Evolutionary conservation across 371 early-diverging fungal species (phyloP), one percentile per base, ranked within the genome.

Genomic region (Circinella minor): DNA sequence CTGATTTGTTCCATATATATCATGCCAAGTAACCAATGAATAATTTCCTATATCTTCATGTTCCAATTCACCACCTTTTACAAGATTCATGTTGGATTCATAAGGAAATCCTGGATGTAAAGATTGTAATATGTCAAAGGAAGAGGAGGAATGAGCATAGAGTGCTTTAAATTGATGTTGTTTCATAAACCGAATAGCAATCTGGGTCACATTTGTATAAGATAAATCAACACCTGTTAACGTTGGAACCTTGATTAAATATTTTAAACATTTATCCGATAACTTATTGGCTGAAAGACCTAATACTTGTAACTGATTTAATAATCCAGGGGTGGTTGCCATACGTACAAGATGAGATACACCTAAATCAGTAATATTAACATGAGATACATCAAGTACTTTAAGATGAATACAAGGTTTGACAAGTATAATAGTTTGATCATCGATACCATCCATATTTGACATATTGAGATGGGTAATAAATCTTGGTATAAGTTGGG

Each of bases 381-480:
- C 55, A 10, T 39, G 38, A 2, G 69, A 20, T 13, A 69, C 36
- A 55, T 69, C 69, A 8, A 69, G 63, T 20, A 63, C 64, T 61
- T 34, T 13, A 63, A 69, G 18, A 20, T 69, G 36, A 37, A 55
- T 57, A 8, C 36, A 55, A 17, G 36, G 39, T 36, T 62, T 63
- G 34, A 69, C 36, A 20, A 27, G n/a, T 43, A 39, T 36, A 4
- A 69, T 36, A 49, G 20, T 36, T 7, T 49, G 27, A 47, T 69
- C 64, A 9, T 49, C 37, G 36, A 67, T n/a, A 20, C 18, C 48
- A 6, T 27, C 38, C n/a, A 36, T 48, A 18, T 27, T 18, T 17
- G 67, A 59, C 37, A 67, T 4, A 61, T 67, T 60, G 15, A 67
- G 61, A 14, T 60, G 67, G 11, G 34, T 43, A 46, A 67, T 61